Evolutionary conservation across 345 rosid species (phyloP), one percentile per base, ranked within the genome.

Genomic region (Nephelium lappaceum): DNA sequence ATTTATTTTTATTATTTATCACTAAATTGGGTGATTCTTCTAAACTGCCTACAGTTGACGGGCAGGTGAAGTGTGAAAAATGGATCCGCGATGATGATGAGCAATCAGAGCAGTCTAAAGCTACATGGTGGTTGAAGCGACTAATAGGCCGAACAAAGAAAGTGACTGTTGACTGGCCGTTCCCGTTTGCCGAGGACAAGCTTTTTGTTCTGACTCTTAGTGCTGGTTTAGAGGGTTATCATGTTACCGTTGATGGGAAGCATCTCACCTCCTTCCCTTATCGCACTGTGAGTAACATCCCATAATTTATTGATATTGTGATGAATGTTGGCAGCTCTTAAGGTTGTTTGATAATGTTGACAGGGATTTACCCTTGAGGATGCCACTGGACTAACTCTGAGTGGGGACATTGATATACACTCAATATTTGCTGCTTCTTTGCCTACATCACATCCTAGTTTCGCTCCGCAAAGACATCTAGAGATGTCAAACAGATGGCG

Each of bases 281-380:
- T 80, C 97, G 93, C 66, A 87, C 98, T 76, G 99, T 95, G 84
- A 90, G 98, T 92, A 76, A n/a, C 6, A 36, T 70, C 38, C 49
- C 16, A 7, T 43, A 38, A 45, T 67, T 8, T 65, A 41, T 72
- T 73, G 19, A 58, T 63, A 27, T 79, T 51, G 55, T 77, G 41
- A 42, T 83, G 21, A 0, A 57, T 69, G 77, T 80, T 62, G 69
- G 51, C 51, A 67, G 58, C 80, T 82, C 66, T 72, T 81, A 81
- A 80, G 43, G n/a, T 39, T 69, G 41, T 55, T 77, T 79, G 61
- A 65, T 69, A 10, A 68, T 81, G 80, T 55, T 69, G 76, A n/a
- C 84, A 95, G 98, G 98, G 98, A 31, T 95, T 85, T 82, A 87
- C 98, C 8, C 93, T 95, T 8, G 99, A 95, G 89, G 99, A 95